phyloP scores from a whole-genome alignment of 2,329 filamentous ascomycete species.

The Colletotrichum filicis region DNA sequence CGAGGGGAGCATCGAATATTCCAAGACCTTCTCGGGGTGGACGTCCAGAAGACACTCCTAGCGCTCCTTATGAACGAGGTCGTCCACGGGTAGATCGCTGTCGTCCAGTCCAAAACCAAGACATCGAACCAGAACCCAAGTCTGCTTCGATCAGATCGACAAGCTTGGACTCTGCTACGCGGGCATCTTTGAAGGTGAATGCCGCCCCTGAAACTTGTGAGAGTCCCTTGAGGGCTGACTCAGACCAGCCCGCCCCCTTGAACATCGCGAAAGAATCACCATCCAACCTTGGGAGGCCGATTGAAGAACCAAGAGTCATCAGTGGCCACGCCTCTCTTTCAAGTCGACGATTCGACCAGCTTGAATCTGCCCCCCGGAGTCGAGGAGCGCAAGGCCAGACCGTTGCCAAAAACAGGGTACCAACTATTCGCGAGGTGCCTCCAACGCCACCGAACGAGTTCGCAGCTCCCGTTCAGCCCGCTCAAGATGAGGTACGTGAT shows the following conservation, averaged over 20 bases:
- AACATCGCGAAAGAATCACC: background rate
- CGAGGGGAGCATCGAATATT: background rate
- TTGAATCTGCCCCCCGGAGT: background rate
- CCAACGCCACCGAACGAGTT: background rate
- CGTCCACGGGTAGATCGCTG: background rate
- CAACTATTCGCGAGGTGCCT: background rate
- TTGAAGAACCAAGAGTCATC: background rate
- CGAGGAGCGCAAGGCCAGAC: background rate
- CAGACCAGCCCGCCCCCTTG: background rate
- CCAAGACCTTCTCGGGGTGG: background rate
- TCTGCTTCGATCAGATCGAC: background rate
- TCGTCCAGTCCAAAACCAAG: background rate
- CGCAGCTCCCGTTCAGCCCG: background rate
- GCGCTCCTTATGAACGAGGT: background rate
- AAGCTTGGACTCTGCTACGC: background rate
- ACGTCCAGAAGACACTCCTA: background rate
- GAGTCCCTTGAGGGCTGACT: background rate
- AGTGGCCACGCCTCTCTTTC: background rate
- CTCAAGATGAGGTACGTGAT: background rate
- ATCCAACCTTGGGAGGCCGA: too few species aligned
- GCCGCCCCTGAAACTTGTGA: background rate
- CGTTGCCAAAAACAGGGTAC: background rate
- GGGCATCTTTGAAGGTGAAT: background rate
- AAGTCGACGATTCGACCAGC: background rate
- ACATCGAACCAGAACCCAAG: background rate